A percentile compares a stretch with the other conserved stretches of the same genome.
Conservation (phyloP, 257 asterid species). For the Paulownia fortunei region DNA sequence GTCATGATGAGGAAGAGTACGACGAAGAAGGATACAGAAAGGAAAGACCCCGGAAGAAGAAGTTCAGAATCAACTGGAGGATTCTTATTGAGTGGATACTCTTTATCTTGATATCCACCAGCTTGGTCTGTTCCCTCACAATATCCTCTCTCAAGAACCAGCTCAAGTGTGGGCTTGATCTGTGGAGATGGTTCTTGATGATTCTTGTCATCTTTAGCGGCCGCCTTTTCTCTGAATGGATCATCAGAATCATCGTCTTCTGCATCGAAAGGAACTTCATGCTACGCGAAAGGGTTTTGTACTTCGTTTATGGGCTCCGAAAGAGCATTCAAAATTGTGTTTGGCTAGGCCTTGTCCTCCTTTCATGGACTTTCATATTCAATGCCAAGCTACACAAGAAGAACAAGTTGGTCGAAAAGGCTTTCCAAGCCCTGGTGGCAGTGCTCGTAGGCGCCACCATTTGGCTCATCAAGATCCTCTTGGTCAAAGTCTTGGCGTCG, state of each 20-base stretch:
- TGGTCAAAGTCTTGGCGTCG: slow-evolving; percentile 58
- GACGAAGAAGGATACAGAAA: slow-evolving; percentile 23
- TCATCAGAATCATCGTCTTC: slow-evolving; percentile 42
- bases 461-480: slow-evolving; percentile 61
- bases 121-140: slow-evolving; percentile 51
- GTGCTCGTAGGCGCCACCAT: slow-evolving; percentile 53
- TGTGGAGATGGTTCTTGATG: slow-evolving; percentile 60
- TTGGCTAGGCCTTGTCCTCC: slow-evolving; percentile 60
- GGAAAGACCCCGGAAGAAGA: slow-evolving; percentile 21
- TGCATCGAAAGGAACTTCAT: slow-evolving; percentile 61
- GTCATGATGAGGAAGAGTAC: too few species aligned
- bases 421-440: slow-evolving; percentile 54
- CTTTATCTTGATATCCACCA: slow-evolving; percentile 40
- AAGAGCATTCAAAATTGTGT: slow-evolving; percentile 61
- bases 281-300: slow-evolving; percentile 58
- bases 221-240: slow-evolving; percentile 64
- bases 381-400: slow-evolving; percentile 39
- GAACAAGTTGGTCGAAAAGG: slow-evolving; percentile 41
- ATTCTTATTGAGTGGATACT: slow-evolving; percentile 46
- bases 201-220: slow-evolving; percentile 59
- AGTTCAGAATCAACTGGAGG: slow-evolving; percentile 30
- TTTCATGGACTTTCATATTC: slow-evolving; percentile 60
- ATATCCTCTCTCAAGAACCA: slow-evolving; percentile 36
- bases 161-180: slow-evolving; percentile 41
- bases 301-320: slow-evolving; percentile 61